Base-by-base conservation (phyloP, 2,329 filamentous ascomycete species). In the Emergomyces pasteurianus region DNA sequence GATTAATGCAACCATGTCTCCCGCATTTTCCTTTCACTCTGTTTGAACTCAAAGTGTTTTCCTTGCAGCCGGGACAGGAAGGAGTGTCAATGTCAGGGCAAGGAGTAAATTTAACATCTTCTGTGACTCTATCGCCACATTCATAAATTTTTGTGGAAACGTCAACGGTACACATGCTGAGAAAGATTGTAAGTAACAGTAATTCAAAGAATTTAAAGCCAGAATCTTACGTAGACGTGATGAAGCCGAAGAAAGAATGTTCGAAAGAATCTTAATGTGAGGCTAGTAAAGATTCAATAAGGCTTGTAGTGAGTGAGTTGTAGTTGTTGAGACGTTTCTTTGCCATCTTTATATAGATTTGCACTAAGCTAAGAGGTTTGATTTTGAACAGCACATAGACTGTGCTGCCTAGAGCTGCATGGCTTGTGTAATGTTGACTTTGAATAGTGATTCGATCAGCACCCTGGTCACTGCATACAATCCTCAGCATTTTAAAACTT, bases 71-170 rank as follows among this genome's bases (percentile, higher is more conserved):
- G 28, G 56, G 42, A 49, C 42, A 49, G 38, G 38, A 46, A 28
- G 18, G 56, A 49, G 40, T 58, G 56, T 40, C 56, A 58, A 49
- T 47, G 28, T 31, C 43, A 46, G 38, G 9, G 43, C 56, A 58
- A 49, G 56, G 56, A 26, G 28, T 49, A 31, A 58, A 58, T 46
- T 58, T 58, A 21, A 58, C 42, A 49, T 58, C 56, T 47, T 58
- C 56, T 47, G 18, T 58, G 56, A 58, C 31, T 58, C 56, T 58
- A 36, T 49, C 38, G 28, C 56, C 56, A 36, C 56, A 58, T 49
- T 46, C 42, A 47, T 58, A 58, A n/a, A 58, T 49, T 49, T 58
- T 58, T 46, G 56, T 58, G 38, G 56, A 38, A 58, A 58, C 56
- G 40, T 47, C 42, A 49, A 58, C 56, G 21, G 38, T 28, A 58